phyloP scores from a whole-genome alignment of 768 basidiomycete genomes.

The Trametes cinnabarina region DNA sequence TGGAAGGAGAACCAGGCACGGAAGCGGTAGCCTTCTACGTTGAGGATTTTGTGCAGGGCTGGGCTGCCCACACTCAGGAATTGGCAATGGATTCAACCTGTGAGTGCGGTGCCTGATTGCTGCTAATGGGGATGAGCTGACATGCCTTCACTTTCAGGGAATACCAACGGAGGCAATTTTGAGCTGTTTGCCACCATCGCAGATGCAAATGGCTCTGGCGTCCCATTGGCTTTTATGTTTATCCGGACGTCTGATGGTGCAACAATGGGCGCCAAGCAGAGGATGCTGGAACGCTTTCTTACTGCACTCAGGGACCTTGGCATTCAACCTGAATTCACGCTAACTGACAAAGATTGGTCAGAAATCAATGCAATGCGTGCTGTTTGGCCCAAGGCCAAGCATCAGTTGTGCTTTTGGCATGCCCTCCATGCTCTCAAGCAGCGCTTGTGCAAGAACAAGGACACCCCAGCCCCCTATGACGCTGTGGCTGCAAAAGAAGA shows the following conservation, averaged over 20 bases:
- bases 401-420: conserved; percentile 42
- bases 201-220: conserved; percentile 32
- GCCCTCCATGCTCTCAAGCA: conserved; percentile 30
- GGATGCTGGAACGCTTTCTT: conserved; percentile 27
- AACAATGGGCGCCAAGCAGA: conserved; percentile 28
- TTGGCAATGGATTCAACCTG: conserved; percentile 19
- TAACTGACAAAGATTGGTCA: conserved; percentile 33
- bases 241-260: conserved; percentile 16
- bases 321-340: conserved; percentile 25
- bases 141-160: conserved; percentile 23
- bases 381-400: conserved; percentile 33
- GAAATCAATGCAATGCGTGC: conserved; percentile 35
- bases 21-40: conserved; percentile 11
- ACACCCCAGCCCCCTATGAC: conserved; percentile 30
- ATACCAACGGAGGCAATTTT: conserved; percentile 33
- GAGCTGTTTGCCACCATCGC: conserved; percentile 36
- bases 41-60: conserved; percentile 6
- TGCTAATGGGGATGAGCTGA: no score
- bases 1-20: conserved; percentile 8
- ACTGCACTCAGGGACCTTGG: conserved; percentile 26
- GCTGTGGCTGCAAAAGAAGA: conserved; percentile 18
- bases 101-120: background rate
- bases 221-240: conserved; percentile 33
- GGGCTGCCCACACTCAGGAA: conserved; percentile 10
- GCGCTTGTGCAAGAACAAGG: conserved; percentile 27